Conservation (phyloP, 176 grass and related monocot species). For the Bonia amplexicaulis region DNA sequence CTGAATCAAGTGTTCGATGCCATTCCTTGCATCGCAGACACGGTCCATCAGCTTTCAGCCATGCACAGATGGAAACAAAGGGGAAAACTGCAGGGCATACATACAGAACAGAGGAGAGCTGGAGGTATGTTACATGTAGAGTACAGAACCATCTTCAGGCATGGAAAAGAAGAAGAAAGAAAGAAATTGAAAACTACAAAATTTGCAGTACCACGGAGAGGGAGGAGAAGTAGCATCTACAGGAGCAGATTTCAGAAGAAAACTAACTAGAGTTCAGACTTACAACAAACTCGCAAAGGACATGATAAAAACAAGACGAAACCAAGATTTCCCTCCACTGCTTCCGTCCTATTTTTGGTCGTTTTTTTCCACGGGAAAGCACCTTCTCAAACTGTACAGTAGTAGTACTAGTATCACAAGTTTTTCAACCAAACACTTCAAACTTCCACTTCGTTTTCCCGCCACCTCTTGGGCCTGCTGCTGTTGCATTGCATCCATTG, state of each 20-base stretch:
- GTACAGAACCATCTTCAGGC: neutral
- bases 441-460: neutral
- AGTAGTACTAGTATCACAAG: neutral
- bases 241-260: neutral
- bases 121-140: neutral
- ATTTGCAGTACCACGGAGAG: neutral
- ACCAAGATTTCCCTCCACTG: neutral
- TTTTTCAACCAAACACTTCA: neutral
- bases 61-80: neutral
- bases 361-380: neutral
- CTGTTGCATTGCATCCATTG: neutral
- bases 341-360: neutral
- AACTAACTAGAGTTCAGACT: neutral
- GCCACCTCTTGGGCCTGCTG: neutral
- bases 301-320: neutral
- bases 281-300: neutral
- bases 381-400: neutral
- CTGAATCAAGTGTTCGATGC: neutral
- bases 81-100: neutral
- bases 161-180: neutral
- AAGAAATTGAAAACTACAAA: slow-evolving; percentile 1
- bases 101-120: neutral
- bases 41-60: neutral
- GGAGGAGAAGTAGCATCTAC: neutral
- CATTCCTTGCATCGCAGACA: neutral